Evolutionary conservation across 345 rosid species (phyloP).

Genomic region (Ceriops zippeliana): DNA sequence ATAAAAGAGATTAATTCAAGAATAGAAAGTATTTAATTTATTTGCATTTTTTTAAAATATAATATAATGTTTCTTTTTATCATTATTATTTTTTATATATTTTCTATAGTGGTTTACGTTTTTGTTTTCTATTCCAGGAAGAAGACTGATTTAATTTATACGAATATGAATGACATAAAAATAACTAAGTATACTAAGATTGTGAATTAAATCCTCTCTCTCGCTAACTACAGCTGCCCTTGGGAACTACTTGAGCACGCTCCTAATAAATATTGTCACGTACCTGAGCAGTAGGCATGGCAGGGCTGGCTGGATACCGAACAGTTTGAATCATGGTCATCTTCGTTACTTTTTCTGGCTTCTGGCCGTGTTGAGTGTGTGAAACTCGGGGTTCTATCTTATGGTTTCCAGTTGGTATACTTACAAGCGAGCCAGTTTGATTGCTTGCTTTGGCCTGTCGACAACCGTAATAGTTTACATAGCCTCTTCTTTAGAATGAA

Average conservation of each 20-base stretch:
- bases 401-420: slow-evolving; percentile 41
- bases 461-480: background rate
- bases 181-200: too few species aligned
- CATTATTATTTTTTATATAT: too few species aligned
- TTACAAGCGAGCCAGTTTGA: slow-evolving; percentile 20
- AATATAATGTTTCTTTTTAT: too few species aligned
- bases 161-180: too few species aligned
- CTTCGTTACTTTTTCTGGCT: slow-evolving; percentile 44
- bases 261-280: slow-evolving; percentile 29
- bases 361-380: slow-evolving; percentile 28
- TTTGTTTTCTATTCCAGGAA: too few species aligned
- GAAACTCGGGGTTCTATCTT: slow-evolving; percentile 32
- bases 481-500: too few species aligned
- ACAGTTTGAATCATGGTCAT: slow-evolving; percentile 40
- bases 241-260: slow-evolving; percentile 38
- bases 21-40: too few species aligned
- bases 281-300: slow-evolving; percentile 29
- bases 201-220: slow-evolving; percentile 10
- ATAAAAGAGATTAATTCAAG: too few species aligned
- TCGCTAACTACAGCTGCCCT: slow-evolving; percentile 28
- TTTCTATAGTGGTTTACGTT: too few species aligned
- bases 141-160: too few species aligned
- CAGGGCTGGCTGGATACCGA: slow-evolving; percentile 38
- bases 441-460: background rate
- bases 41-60: too few species aligned